These are phyloP conservation scores for Nannochloropsis gaditana DNA, from an alignment of 108 stramenopile genomes.

Conservation along the genomic window DNA sequence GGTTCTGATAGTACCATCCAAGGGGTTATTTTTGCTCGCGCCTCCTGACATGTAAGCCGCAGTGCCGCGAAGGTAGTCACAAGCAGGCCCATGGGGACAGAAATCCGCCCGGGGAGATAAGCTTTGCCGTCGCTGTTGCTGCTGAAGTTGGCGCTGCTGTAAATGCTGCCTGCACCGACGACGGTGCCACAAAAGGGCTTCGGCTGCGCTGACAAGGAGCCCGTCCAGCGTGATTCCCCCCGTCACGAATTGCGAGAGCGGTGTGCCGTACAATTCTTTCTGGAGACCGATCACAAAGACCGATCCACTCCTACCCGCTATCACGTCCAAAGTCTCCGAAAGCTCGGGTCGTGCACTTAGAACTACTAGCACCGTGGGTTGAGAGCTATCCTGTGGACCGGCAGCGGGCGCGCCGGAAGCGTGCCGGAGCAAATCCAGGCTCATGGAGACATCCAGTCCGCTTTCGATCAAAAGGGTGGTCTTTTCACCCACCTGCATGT, in stretches of 20 bases:
- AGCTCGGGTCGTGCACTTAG: background rate
- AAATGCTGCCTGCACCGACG: background rate
- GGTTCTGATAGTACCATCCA: too few species aligned
- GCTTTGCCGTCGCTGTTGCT: background rate
- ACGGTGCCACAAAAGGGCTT: constrained; percentile 15
- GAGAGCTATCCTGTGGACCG: background rate
- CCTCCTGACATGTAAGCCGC: background rate
- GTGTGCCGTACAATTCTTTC: background rate
- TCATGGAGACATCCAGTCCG: background rate
- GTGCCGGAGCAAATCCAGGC: background rate
- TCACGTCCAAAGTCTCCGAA: background rate
- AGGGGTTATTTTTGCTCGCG: too few species aligned
- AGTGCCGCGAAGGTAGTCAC: background rate
- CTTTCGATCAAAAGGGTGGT: background rate
- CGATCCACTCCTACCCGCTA: background rate
- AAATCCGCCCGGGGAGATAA: background rate
- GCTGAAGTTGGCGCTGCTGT: background rate
- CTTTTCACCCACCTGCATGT: background rate
- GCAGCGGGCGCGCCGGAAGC: background rate
- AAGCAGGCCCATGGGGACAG: background rate
- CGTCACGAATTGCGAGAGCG: background rate
- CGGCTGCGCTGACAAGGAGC: background rate
- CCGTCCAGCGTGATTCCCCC: background rate
- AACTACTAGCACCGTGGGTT: background rate
- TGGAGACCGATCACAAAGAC: constrained; percentile 17